Percentiles rank a stretch among this genome's conserved stretches.
These are phyloP conservation scores for Clonostachys byssicola DNA, from an alignment of 2,329 filamentous ascomycete genomes.

Conservation along the genomic window DNA sequence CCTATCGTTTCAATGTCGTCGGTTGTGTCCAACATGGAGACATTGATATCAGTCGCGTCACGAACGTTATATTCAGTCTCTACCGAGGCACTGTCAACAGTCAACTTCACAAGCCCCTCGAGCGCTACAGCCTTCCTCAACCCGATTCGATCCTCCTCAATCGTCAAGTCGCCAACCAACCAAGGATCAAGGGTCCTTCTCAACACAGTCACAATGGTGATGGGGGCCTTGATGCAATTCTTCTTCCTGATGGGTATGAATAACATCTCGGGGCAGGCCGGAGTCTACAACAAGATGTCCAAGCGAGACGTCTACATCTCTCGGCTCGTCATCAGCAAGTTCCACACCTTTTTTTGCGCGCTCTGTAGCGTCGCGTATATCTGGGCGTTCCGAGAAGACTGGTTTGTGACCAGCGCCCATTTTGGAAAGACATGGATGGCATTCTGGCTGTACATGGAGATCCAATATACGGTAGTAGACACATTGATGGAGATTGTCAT, in stretches of 20 bases:
- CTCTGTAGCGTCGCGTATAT: conserved; percentile 31
- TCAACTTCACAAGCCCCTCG: conserved; percentile 13
- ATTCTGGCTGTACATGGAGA: conserved; percentile 32
- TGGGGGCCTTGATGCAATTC: conserved; percentile 23
- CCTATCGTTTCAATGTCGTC: conserved; percentile 17
- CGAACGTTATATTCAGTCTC: conserved; percentile 15
- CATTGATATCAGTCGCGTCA: conserved; percentile 14
- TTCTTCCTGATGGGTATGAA: conserved; percentile 7
- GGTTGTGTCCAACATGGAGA: conserved; percentile 18
- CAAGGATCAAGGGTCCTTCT: conserved; percentile 25
- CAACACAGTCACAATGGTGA: conserved; percentile 32
- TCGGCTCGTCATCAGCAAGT: conserved; percentile 16
- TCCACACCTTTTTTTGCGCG: conserved; percentile 26
- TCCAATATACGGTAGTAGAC: conserved; percentile 38
- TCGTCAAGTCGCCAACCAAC: conserved; percentile 21
- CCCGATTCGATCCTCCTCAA: conserved; percentile 18
- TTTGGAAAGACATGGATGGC: conserved; percentile 19
- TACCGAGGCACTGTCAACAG: conserved; percentile 7
- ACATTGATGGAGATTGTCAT: conserved; percentile 14
- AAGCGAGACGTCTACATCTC: conserved; percentile 17
- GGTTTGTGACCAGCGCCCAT: conserved; percentile 24
- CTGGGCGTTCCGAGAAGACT: conserved; percentile 37
- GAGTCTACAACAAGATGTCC: not conserved
- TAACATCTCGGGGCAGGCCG: too few relatives aligned
- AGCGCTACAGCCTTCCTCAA: conserved; percentile 21